Base-by-base conservation (phyloP, 2,329 filamentous ascomycete genomes). In the Botryotinia convoluta region DNA sequence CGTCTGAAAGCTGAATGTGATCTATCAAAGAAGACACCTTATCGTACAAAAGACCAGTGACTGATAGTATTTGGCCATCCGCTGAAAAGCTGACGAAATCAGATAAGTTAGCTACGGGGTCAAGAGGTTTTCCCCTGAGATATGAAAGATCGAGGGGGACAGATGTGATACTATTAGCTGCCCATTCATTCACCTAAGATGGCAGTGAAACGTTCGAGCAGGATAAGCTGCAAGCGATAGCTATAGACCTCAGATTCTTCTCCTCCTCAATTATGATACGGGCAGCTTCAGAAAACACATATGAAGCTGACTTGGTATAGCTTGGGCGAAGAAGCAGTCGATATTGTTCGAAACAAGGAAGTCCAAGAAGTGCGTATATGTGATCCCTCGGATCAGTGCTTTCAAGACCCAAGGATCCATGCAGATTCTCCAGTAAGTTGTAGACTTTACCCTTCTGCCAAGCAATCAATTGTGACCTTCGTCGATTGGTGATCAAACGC, bases 321-420 rank as follows among this genome's bases (percentile, higher is more conserved):
- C 20, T 60, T 60, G 20, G 57, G 35, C 32, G 8, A 22, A 60
- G 9, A 37, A 60, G 1, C 5, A 10, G 14, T 22, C 22, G 20
- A 60, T 37, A 37, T 0, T 35, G 26, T 26, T 60, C 18, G 2
- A 26, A 3, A 7, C 0, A 0, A 37, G 20, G 18, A 12, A 60
- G 32, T 32, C 18, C 32, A 2, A 37, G 57, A 60, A 60, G 18
- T 12, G 32, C 57, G 7, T 37, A 37, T 26, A 10, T 14, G 1
- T 1, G 1, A n/a, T 51, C 29, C 12, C 9, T 12, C 9, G 57
- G 32, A 26, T 37, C 29, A 26, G 32, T 37, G 9, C 18, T 60
- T 37, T 60, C 6, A 20, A 60, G 18, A 7, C 0, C 0, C 1
- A 1, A 26, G 20, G 45, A 26, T 51, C 0, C 0, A 10, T 0